These are phyloP conservation scores for Secale cereale DNA, from an alignment of 176 grass and related monocot species.

Conservation along the genomic window DNA sequence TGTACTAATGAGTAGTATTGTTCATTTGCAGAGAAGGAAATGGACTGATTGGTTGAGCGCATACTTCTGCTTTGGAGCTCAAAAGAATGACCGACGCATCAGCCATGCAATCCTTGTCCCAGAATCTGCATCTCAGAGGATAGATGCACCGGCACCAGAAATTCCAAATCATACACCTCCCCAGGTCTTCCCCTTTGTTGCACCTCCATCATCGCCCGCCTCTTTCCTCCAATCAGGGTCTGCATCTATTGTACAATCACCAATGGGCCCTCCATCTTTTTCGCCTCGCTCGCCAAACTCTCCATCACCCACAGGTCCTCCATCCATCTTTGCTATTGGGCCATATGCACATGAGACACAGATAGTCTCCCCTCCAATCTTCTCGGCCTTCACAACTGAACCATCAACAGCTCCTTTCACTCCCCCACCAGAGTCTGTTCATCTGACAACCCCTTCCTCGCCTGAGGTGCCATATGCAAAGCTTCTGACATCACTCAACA, in stretches of 20 bases:
- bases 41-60: conserved; percentile 68
- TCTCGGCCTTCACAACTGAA: conserved; percentile 93
- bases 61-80: conserved; percentile 92
- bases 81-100: conserved; percentile 67
- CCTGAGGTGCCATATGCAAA: conserved; percentile 97
- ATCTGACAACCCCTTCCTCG: conserved; percentile 91
- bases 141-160: conserved; percentile 44
- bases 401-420: conserved; percentile 94
- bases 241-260: conserved; percentile 77
- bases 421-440: conserved; percentile 86
- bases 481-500: conserved; percentile 71
- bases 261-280: conserved; percentile 48
- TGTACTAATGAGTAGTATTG: background rate
- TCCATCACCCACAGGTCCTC: conserved; percentile 46
- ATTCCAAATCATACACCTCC: conserved; percentile 61
- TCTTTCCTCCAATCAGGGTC: conserved; percentile 84
- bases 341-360: conserved; percentile 98
- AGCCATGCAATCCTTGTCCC: conserved; percentile 73
- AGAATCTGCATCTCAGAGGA: conserved; percentile 49
- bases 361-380: conserved; percentile 83
- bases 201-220: conserved; percentile 87
- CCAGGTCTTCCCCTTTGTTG: conserved; percentile 59
- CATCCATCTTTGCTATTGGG: conserved; percentile 82
- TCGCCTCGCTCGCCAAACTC: conserved; percentile 59
- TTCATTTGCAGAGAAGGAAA: conserved; percentile 79